These are phyloP conservation scores for Pelargonium australe DNA, from an alignment of 441 rosid genomes.

Conservation along the genomic window DNA sequence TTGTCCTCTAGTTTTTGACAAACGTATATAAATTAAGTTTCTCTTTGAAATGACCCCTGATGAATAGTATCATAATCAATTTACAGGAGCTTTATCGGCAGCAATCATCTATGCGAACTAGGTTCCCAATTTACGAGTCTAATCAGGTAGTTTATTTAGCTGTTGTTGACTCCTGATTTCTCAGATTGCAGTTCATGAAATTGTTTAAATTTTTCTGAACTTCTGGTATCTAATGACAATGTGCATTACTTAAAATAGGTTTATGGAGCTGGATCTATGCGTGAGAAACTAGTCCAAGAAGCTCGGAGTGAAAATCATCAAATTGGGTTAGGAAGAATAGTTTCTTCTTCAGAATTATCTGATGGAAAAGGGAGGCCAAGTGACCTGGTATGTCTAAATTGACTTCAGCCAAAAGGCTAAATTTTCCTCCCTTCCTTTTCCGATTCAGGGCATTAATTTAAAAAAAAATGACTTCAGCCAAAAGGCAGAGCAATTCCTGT, in stretches of 20 bases:
- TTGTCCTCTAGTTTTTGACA: not conserved
- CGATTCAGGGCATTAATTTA: conserved; percentile 3
- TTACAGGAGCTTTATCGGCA: conserved; percentile 30
- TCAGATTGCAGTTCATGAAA: conserved; percentile 12
- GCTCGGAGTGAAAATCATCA: conserved; percentile 13
- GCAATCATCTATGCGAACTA: conserved; percentile 20
- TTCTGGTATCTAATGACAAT: not conserved
- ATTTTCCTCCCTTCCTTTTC: not conserved
- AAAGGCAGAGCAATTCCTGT: conserved; percentile 65
- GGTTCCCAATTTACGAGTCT: conserved; percentile 19
- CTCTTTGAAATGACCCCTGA: conserved; percentile 6
- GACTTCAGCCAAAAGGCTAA: not conserved
- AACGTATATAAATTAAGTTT: not conserved
- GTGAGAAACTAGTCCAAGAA: conserved; percentile 17
- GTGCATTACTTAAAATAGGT: conserved; percentile 22
- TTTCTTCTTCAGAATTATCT: conserved; percentile 16
- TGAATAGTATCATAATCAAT: conserved; percentile 7
- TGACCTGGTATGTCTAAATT: conserved; percentile 25
- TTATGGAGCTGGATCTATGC: conserved; percentile 19
- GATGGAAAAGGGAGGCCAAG: conserved; percentile 22
- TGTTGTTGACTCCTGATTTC: conserved; percentile 7
- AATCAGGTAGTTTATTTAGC: conserved; percentile 24
- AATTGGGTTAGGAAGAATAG: conserved; percentile 10
- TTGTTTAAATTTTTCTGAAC: not conserved
- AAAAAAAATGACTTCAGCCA: conserved; percentile 27